Percentiles rank a stretch among this genome's conserved stretches.
phyloP scores from a whole-genome alignment of 2,329 filamentous ascomycete species.

The Aspergillus pseudotamarii region DNA sequence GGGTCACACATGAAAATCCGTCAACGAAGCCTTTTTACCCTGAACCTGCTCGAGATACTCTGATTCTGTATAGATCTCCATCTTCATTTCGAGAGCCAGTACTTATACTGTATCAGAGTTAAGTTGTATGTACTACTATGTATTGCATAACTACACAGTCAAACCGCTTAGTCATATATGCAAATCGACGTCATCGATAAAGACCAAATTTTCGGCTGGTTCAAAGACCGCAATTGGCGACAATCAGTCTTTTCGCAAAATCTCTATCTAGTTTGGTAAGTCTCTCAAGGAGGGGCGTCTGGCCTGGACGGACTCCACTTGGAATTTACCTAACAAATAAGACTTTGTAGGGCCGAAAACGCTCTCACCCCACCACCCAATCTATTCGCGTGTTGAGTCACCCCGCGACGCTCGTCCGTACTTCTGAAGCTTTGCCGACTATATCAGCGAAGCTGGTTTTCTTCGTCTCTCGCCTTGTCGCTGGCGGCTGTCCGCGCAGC shows the following conservation, averaged over 20 bases:
- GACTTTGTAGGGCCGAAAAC: slow-evolving; percentile 1
- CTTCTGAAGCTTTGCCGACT: background rate
- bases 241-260: background rate
- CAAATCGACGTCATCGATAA: slow-evolving; percentile 12
- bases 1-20: background rate
- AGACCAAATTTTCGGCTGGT: slow-evolving; percentile 9
- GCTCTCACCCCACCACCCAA: background rate
- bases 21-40: background rate
- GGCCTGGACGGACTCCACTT: background rate
- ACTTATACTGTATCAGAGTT: background rate
- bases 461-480: slow-evolving; percentile 25
- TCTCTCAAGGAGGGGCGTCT: slow-evolving; percentile 1
- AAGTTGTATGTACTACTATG: background rate
- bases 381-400: slow-evolving; percentile 3
- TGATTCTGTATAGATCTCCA: background rate
- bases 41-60: background rate
- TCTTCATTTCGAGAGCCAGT: background rate
- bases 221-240: slow-evolving; percentile 2
- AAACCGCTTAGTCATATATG: slow-evolving; percentile 9
- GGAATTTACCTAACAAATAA: slow-evolving; percentile 5
- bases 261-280: background rate
- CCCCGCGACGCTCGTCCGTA: background rate
- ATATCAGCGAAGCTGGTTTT: slow-evolving; percentile 32
- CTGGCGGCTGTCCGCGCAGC: slow-evolving; percentile 35
- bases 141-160: background rate